phyloP scores from a whole-genome alignment of 208 protist species.

The Wallacemonas sp. region DNA sequence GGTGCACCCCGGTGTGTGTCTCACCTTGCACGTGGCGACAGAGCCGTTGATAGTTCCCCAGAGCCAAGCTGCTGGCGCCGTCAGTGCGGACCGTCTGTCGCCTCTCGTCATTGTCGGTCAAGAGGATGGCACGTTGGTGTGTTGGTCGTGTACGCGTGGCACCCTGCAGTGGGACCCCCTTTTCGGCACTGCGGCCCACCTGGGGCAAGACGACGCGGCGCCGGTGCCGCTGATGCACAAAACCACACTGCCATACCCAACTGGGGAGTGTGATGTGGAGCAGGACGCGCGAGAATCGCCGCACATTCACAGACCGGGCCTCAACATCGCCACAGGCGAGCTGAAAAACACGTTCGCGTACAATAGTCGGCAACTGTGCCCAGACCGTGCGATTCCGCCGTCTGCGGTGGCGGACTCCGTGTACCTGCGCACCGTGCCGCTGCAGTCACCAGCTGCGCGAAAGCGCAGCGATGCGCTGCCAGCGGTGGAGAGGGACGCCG shows the following conservation, averaged over 20 bases:
- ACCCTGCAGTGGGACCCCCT: conserved; percentile 10
- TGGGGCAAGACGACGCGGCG: neutral
- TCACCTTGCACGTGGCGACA: conserved; percentile 9
- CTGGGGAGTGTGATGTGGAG: conserved; percentile 30
- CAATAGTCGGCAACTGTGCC: conserved; percentile 29
- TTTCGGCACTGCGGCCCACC: neutral
- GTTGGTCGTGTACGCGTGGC: conserved; percentile 27
- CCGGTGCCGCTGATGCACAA: conserved; percentile 19
- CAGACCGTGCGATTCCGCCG: neutral
- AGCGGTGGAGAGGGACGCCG: neutral
- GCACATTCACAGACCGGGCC: conserved; percentile 11
- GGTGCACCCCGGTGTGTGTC: conserved; percentile 12
- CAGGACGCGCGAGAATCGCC: conserved; percentile 17
- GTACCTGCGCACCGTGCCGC: neutral
- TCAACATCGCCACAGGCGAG: conserved; percentile 11
- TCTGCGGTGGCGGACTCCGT: neutral
- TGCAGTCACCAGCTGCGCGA: conserved; percentile 6
- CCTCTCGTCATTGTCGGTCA: conserved; percentile 34
- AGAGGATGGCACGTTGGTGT: conserved; percentile 39
- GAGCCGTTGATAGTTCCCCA: neutral
- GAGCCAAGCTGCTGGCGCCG: neutral
- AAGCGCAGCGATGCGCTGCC: conserved; percentile 12
- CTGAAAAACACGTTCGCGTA: conserved; percentile 38
- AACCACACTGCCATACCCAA: conserved; percentile 42
- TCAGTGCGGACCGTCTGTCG: neutral